phyloP scores from a whole-genome alignment of 2,329 filamentous ascomycete genomes.

The Mariannaea elegans region DNA sequence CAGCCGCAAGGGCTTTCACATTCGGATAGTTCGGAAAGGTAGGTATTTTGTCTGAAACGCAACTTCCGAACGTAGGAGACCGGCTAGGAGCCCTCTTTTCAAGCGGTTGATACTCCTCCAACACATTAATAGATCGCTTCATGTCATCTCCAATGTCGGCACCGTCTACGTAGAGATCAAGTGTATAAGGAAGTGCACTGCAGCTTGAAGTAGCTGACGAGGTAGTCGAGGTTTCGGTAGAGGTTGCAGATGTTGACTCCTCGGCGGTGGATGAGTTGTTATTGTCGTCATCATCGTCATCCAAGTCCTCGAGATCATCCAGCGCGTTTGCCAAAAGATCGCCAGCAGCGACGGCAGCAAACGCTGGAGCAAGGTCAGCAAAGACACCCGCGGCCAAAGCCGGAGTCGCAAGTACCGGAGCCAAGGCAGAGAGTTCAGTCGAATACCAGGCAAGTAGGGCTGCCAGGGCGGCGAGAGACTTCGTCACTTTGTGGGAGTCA shows the following conservation, averaged over 20 bases:
- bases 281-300: constrained; percentile 15
- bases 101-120: not conserved
- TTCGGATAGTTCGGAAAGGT: constrained; percentile 10
- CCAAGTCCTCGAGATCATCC: constrained; percentile 5
- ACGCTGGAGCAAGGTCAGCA: constrained; percentile 12
- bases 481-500: constrained; percentile 1
- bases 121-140: constrained; percentile 7
- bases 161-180: not conserved
- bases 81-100: constrained; percentile 8
- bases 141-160: not conserved
- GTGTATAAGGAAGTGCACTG: constrained; percentile 11
- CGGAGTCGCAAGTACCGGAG: constrained; percentile 1
- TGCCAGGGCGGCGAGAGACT: constrained; percentile 3
- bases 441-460: constrained; percentile 10
- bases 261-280: constrained; percentile 4
- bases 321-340: constrained; percentile 1
- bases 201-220: constrained; percentile 1
- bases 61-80: constrained; percentile 5
- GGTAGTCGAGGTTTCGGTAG: constrained; percentile 2
- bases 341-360: constrained; percentile 7
- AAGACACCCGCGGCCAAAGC: constrained; percentile 7
- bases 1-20: not conserved
- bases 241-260: constrained; percentile 5
- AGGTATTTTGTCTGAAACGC: not conserved
- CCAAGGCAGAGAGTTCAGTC: constrained; percentile 1